Percentiles rank a stretch among this genome's conserved stretches.
phyloP scores from a whole-genome alignment of 2,329 filamentous ascomycete species.

The Fusarium pseudonygamai region DNA sequence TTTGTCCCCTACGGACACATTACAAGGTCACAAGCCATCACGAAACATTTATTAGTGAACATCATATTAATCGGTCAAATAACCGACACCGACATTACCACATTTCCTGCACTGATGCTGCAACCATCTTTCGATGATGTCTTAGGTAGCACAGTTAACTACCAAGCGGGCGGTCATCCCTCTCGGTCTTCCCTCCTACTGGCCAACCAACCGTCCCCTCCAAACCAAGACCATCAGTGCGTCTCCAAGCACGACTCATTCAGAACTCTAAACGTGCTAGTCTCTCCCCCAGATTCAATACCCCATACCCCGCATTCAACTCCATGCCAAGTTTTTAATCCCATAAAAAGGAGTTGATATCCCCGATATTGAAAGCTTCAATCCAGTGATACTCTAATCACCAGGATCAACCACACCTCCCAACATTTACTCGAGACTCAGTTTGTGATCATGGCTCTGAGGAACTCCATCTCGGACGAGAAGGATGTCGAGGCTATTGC shows the following conservation, averaged over 20 bases:
- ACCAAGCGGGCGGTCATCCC: neutral
- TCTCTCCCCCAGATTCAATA: conserved; percentile 19
- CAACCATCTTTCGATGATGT: neutral
- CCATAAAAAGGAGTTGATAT: conserved; percentile 17
- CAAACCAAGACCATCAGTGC: neutral
- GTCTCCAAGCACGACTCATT: neutral
- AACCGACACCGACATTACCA: too few species aligned
- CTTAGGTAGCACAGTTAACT: neutral
- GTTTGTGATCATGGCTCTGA: conserved; percentile 8
- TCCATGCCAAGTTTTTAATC: neutral
- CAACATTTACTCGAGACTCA: neutral
- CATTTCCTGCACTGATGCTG: neutral
- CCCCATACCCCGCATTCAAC: conserved; percentile 24
- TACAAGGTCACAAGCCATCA: accelerated
- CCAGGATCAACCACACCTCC: neutral
- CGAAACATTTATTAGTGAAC: neutral
- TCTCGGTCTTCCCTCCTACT: conserved; percentile 31
- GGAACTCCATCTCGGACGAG: conserved; percentile 17
- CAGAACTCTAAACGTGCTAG: neutral
- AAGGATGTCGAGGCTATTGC: conserved; percentile 31
- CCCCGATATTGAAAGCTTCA: neutral
- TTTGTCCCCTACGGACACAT: neutral
- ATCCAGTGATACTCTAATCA: neutral
- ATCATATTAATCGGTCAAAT: neutral
- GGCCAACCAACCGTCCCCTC: neutral